Percentiles rank a stretch among this genome's conserved stretches.
phyloP scores from a whole-genome alignment of 2,329 filamentous ascomycete species.

The Tothia fuscella region DNA sequence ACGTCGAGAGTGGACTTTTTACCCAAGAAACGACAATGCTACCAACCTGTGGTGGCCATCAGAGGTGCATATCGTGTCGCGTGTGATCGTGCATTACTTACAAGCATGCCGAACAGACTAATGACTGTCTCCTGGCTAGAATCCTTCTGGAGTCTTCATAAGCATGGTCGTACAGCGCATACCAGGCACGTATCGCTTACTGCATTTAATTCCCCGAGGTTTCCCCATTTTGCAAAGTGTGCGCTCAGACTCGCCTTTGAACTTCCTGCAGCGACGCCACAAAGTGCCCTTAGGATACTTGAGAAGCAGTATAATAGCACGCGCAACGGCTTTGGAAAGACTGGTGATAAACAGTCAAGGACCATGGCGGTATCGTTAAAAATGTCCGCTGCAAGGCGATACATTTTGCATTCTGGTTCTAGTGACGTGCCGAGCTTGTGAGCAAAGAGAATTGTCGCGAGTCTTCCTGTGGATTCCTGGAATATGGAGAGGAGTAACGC shows the following conservation, averaged over 20 bases:
- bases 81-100: constrained; percentile 21
- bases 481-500: constrained; percentile 74
- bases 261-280: constrained; percentile 80
- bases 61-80: background rate
- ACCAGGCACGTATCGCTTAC: constrained; percentile 29
- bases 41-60: constrained; percentile 41
- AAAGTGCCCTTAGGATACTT: constrained; percentile 55
- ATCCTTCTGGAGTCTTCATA: constrained; percentile 48
- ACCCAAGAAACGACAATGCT: constrained; percentile 70
- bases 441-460: constrained; percentile 80
- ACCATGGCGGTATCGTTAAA: constrained; percentile 82
- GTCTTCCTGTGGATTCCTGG: constrained; percentile 67
- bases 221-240: constrained; percentile 80
- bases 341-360: constrained; percentile 71
- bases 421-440: constrained; percentile 70
- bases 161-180: constrained; percentile 14
- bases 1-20: constrained; percentile 58
- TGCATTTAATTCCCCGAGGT: constrained; percentile 85
- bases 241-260: constrained; percentile 84
- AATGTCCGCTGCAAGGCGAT: constrained; percentile 73
- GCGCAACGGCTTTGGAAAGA: constrained; percentile 48
- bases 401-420: constrained; percentile 84
- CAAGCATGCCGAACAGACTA: constrained; percentile 74
- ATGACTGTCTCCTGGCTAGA: constrained; percentile 93
- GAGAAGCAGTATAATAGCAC: constrained; percentile 47